Conservation (phyloP, 169 alveolate species). For the Eimeria tenella region DNA sequence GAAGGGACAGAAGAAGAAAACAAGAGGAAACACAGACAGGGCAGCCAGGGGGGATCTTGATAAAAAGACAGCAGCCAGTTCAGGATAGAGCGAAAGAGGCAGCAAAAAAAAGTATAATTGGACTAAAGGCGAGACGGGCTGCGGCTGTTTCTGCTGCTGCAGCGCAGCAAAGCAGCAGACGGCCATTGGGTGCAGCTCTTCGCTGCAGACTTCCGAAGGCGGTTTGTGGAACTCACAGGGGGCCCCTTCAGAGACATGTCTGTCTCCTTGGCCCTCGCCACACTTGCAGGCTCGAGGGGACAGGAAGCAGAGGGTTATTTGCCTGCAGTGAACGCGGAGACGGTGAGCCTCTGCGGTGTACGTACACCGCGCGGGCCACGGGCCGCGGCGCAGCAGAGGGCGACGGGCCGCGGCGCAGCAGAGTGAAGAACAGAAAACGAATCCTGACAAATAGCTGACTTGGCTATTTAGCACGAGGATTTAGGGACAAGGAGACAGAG, state of each 20-base stretch:
- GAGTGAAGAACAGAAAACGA: too few relatives aligned
- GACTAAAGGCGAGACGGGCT: not conserved
- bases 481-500: too few relatives aligned
- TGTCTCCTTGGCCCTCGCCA: conserved; percentile 76
- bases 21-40: not conserved
- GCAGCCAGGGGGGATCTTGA: not conserved
- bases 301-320: not conserved
- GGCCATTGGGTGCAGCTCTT: conserved; percentile 72
- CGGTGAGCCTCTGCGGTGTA: not conserved
- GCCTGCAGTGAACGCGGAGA: conserved; percentile 16
- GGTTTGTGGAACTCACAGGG: conserved; percentile 74
- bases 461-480: too few relatives aligned
- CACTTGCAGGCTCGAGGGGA: conserved; percentile 18
- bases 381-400: too few relatives aligned
- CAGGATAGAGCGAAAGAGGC: not conserved
- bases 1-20: not conserved
- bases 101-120: not conserved
- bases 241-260: conserved; percentile 64
- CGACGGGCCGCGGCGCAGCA: too few relatives aligned
- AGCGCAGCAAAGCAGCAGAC: conserved; percentile 44
- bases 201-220: conserved; percentile 77
- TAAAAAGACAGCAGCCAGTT: not conserved
- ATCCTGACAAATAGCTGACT: too few relatives aligned
- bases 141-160: conserved; percentile 16
- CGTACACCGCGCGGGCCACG: too few relatives aligned